Evolutionary conservation across 345 rosid species (phyloP).

Genomic region (Rhizophora mangle): DNA sequence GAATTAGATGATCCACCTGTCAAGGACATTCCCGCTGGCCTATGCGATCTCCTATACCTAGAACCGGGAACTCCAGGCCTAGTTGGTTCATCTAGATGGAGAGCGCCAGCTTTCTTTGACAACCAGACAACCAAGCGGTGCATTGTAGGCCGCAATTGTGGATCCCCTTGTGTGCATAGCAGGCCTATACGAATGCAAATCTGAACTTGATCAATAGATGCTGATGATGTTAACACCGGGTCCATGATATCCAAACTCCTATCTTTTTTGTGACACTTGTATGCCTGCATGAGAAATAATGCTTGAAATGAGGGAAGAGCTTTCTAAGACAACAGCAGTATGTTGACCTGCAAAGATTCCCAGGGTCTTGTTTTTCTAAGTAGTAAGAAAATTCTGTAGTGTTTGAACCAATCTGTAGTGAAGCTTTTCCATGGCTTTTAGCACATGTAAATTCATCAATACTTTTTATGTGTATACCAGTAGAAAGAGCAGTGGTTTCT

Average conservation of each 20-base stretch:
- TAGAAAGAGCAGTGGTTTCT: too few species aligned
- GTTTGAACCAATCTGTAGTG: background rate
- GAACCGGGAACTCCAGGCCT: constrained; percentile 70
- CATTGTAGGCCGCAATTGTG: constrained; percentile 63
- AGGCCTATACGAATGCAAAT: constrained; percentile 75
- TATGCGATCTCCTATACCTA: constrained; percentile 54
- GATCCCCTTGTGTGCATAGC: constrained; percentile 83
- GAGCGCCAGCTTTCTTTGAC: constrained; percentile 48
- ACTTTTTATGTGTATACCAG: too few species aligned
- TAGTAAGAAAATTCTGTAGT: background rate
- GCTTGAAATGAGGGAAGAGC: background rate
- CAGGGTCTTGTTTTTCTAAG: background rate
- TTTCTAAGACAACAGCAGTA: background rate
- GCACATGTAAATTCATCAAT: too few species aligned
- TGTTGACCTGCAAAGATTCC: background rate
- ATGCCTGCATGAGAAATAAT: constrained; percentile 50
- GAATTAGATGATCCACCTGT: constrained; percentile 39
- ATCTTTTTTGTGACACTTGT: constrained; percentile 64
- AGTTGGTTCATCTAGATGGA: constrained; percentile 54
- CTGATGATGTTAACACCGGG: constrained; percentile 48
- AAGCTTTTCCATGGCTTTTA: too few species aligned
- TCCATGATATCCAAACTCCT: constrained; percentile 70
- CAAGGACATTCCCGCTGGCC: constrained; percentile 43
- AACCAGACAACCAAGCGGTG: constrained; percentile 59
- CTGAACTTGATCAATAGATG: constrained; percentile 47